Evolutionary conservation across 2,329 filamentous ascomycete species (phyloP).

Genomic region (Neoarthrinium moseri): DNA sequence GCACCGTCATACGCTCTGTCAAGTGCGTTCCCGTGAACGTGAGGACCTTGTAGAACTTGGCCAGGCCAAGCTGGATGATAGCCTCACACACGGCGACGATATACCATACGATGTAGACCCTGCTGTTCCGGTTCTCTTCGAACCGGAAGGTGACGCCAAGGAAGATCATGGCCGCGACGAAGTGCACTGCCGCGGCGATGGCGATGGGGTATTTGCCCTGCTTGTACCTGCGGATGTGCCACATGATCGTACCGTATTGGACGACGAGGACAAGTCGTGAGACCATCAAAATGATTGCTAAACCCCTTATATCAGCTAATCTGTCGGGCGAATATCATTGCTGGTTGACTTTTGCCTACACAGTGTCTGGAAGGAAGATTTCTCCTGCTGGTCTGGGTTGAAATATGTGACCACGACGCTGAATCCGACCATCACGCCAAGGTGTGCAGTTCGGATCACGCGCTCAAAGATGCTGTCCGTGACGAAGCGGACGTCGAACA

Average conservation of each 20-base stretch:
- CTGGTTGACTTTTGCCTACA: slow-evolving; percentile 25
- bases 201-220: slow-evolving; percentile 31
- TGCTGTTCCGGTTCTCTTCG: slow-evolving; percentile 24
- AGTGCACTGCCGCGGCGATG: slow-evolving; percentile 32
- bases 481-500: slow-evolving; percentile 66
- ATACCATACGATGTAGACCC: slow-evolving; percentile 45
- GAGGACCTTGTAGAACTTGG: slow-evolving; percentile 52
- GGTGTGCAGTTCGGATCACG: slow-evolving; percentile 55
- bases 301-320: not conserved
- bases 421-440: slow-evolving; percentile 63
- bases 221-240: slow-evolving; percentile 37
- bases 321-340: not conserved
- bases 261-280: slow-evolving; percentile 49
- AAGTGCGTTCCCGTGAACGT: slow-evolving; percentile 62
- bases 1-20: slow-evolving; percentile 60
- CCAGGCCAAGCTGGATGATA: slow-evolving; percentile 47
- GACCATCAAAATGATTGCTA: slow-evolving; percentile 44
- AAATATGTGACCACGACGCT: slow-evolving; percentile 53
- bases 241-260: slow-evolving; percentile 50
- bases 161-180: slow-evolving; percentile 35
- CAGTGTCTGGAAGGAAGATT: slow-evolving; percentile 33
- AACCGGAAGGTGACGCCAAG: slow-evolving; percentile 39
- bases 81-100: slow-evolving; percentile 52
- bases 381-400: slow-evolving; percentile 31
- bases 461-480: slow-evolving; percentile 63